Base-by-base conservation (phyloP, 148 eudicot species). In the Camellia sinensis region DNA sequence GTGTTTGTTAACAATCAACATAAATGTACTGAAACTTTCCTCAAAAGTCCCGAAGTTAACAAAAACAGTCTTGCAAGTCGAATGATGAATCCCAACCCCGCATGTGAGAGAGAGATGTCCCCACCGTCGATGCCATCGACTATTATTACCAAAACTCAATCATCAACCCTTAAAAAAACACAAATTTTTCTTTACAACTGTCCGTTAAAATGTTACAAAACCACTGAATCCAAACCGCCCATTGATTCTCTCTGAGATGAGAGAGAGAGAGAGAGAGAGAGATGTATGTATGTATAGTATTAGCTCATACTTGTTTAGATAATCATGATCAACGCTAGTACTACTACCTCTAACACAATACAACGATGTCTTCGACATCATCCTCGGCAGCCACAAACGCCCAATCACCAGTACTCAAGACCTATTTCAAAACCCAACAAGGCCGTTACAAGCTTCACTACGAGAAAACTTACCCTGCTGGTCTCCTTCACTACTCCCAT, bases 391-490 rank as follows among this genome's bases (percentile, higher is more conserved):
- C 81, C 8, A 46, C 14, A 3, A 87, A 84, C 85, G 69, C 81
- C 1, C 91, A 86, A 79, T 73, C 87, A 14, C 87, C 90, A 18
- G 85, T 90, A 62, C 80, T 93, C 74, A 94, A 94, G 85, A 91
- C 91, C 1, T 90, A 92, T 86, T 94, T 94, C 85, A 94, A 94
- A 84, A 94, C 98, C 75, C 97, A 97, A 11, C 95, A 94, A 85
- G 98, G 98, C 19, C 91, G 90, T 64, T 94, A 92, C 78, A 94
- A 91, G 87, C 97, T 94, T 60, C 93, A 91, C 76, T 92, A 89
- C 79, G 98, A 94, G 85, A 94, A 94, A 82, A 86, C 89, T 78
- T 88, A 94, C 80, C 95, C 98, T 50, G 78, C 93, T 61, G 92
- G 90, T 74, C 92, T 92, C 43, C 91, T 94, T 80, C 97, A 94